Evolutionary conservation across 208 protist genomes (phyloP).

Genomic region (Blastocrithidia nonstop): DNA sequence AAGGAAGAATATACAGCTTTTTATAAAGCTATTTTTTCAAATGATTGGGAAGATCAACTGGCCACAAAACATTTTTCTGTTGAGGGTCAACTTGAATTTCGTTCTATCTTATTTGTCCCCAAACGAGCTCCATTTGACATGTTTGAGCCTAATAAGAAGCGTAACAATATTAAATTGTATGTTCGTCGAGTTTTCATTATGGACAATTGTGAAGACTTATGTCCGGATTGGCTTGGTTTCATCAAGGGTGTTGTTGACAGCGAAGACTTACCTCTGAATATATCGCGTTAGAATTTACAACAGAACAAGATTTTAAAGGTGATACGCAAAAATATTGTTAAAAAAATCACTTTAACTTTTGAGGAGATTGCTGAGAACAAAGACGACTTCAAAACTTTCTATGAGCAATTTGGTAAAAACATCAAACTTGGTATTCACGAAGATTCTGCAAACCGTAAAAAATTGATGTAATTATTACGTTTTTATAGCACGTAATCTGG

Average conservation of each 20-base stretch:
- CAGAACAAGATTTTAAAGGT: conserved; percentile 89
- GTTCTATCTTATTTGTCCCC: conserved; percentile 97
- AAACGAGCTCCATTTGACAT: conserved; percentile 70
- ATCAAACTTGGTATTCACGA: conserved; percentile 97
- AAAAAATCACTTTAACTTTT: conserved; percentile 88
- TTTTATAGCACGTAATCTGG: conserved; percentile 81
- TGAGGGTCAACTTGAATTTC: conserved; percentile 96
- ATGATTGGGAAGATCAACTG: conserved; percentile 90
- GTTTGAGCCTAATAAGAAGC: conserved; percentile 67
- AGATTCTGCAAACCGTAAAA: conserved; percentile 91
- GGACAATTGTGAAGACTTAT: conserved; percentile 93
- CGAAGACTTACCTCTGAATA: conserved; percentile 99
- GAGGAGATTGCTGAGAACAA: conserved; percentile 82
- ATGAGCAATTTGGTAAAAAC: conserved; percentile 90
- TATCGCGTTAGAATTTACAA: conserved; percentile 98
- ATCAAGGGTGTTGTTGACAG: conserved; percentile 97
- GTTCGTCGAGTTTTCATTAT: conserved; percentile 98
- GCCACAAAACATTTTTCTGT: conserved; percentile 94
- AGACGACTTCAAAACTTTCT: conserved; percentile 85
- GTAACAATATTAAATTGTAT: conserved; percentile 90
- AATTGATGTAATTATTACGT: conserved; percentile 94
- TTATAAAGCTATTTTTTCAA: conserved; percentile 96
- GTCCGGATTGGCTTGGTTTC: conserved; percentile 91
- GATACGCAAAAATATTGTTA: conserved; percentile 97
- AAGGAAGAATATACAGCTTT: conserved; percentile 98